Base-by-base conservation (phyloP, 805 yeast species). In the Priceomyces fermenticarens region DNA sequence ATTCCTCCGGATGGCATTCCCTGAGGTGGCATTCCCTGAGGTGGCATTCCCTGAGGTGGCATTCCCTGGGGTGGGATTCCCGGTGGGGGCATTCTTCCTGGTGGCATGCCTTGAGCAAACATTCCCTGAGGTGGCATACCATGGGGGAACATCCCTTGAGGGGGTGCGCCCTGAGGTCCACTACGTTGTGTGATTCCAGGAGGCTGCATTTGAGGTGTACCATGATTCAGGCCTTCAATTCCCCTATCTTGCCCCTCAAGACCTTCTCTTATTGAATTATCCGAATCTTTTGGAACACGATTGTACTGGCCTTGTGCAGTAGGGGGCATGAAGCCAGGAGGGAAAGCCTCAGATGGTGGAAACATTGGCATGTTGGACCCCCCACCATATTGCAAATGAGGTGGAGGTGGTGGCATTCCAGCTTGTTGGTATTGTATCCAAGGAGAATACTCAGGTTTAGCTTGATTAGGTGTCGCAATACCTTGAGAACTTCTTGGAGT, bases 361-460 rank as follows among this genome's bases (percentile, higher is more conserved):
- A 35, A 27, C 38, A 39, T 39, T 2, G 44, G 44, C 15, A 39
- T 44, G 8, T 32, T 32, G 10, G 34, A 30, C 27, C 37, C 30
- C 11, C 43, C 35, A 34, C 39, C 35, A 16, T 32, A 40, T 30
- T 46, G 55, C 15, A 45, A 26, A 29, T 48, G 52, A 12, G 49
- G 51, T 13, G 49, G 49, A 17, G 51, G 47, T 27, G 44, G 48
- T 3, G 42, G 40, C 31, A 36, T 36, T 27, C 45, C 43, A 14
- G 35, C 41, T 30, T 42, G 51, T 30, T 42, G 46, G 39, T 54
- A 58, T 17, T 48, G 51, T 46, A 54, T 49, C 60, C 63, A 56
- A n/a, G 63, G 65, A 10, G 62, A 63, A 5, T 52, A 31, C 34
- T 41, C 48, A 26, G 46, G 58, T 12, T 20, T 14, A 32, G 36